Conservation (phyloP, 163 green algal species). For the Chlorella variabilis region DNA sequence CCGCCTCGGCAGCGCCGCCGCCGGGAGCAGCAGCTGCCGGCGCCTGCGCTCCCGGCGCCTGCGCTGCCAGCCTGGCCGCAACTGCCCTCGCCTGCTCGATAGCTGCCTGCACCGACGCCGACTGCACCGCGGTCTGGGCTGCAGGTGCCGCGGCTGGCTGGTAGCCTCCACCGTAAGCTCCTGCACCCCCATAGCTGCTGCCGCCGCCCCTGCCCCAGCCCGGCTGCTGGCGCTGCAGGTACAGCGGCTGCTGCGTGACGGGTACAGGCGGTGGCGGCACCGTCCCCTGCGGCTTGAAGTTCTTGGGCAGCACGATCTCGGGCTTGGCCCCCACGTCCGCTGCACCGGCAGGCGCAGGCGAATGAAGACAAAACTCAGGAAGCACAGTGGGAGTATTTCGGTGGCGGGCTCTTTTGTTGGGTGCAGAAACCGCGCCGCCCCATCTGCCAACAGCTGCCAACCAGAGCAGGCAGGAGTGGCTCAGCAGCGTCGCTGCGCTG, state of each 20-base stretch:
- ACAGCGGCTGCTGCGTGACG: slow-evolving; percentile 70
- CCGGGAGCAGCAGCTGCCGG: not conserved
- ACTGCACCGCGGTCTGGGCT: slow-evolving; percentile 2
- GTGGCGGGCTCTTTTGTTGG: too few species aligned
- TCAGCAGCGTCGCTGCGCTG: too few species aligned
- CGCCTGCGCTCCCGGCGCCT: not conserved
- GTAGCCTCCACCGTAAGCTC: not conserved
- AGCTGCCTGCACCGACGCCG: slow-evolving; percentile 52
- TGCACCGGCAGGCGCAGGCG: not conserved
- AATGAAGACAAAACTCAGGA: too few species aligned
- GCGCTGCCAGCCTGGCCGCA: slow-evolving; percentile 62
- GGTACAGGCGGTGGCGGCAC: slow-evolving; percentile 70
- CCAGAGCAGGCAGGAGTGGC: too few species aligned
- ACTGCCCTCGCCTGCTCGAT: slow-evolving; percentile 74
- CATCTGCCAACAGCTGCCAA: too few species aligned
- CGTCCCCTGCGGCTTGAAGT: slow-evolving; percentile 9
- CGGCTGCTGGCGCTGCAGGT: slow-evolving; percentile 50
- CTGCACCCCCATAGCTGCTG: slow-evolving; percentile 5
- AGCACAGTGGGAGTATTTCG: too few species aligned
- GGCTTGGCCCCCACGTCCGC: slow-evolving; percentile 59
- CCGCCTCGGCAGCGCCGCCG: slow-evolving; percentile 35
- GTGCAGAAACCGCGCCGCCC: too few species aligned
- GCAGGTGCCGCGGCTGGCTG: not conserved
- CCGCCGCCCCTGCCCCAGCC: slow-evolving; percentile 17
- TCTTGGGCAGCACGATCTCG: slow-evolving; percentile 76